Base-by-base conservation (phyloP, 2,329 filamentous ascomycete genomes). In the Corinectria fuckeliana region DNA sequence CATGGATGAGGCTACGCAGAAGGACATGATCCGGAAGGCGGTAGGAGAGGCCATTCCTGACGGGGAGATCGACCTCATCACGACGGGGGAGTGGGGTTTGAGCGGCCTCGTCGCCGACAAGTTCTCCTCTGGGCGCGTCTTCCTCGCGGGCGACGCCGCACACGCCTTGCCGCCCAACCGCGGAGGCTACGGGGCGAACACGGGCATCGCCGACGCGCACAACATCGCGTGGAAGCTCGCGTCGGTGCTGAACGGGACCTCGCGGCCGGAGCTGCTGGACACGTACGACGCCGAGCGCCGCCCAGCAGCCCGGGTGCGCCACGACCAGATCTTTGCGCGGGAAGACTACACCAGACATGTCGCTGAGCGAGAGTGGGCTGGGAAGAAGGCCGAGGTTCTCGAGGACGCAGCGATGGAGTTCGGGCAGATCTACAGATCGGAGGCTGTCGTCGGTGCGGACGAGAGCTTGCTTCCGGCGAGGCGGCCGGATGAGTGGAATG, bases 161-260 rank as follows among this genome's bases (percentile, higher is more conserved):
- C 73, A 76, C 48, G 73, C 74, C n/a, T 70, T 75, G 18, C 72
- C 74, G 0, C 72, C 75, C 0, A 75, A 75, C 36, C 57, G 72
- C 1, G 80, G 50, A 60, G 75, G 72, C 0, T 70, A 72, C 2
- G 74, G 75, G 0, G 67, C 71, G 16, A 77, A 76, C 59, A 72
- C 71, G 5, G 75, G 71, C 1, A 71, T 77, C 11, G 67, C 72
- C 9, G 78, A 81, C 55, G 78, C 72, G 0, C 71, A 76, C 34
- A 78, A 80, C 36, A 69, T 81, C 1, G 73, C 76, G 1, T 80
- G 78, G 78, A 81, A 80, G 62, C 56, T 81, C 0, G 73, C 75
- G 1, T 65, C 69, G 1, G 75, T 78, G 0, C 20, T 78, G 0
- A 65, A 58, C 1, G 68, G 72, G 0, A 39, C 62, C 2, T 70